phyloP scores from a whole-genome alignment of 23 red algal genomes.

The Gracilaria domingensis region DNA sequence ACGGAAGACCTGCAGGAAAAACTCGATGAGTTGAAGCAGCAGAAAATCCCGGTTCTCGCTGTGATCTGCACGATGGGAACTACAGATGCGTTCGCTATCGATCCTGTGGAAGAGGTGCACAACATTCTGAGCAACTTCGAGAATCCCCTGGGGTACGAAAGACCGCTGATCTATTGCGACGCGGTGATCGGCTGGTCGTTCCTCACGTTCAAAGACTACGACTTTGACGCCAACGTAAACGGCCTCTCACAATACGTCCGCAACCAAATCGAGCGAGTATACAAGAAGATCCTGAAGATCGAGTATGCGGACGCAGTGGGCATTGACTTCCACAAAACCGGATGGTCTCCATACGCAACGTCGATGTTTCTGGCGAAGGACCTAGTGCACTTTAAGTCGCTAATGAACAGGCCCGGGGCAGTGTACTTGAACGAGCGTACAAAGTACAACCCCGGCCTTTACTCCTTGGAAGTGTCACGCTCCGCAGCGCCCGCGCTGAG shows the following conservation, averaged over 20 bases:
- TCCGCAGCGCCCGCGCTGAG: slow-evolving; percentile 30
- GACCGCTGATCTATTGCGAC: slow-evolving; percentile 52
- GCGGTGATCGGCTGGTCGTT: slow-evolving; percentile 52
- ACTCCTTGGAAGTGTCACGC: slow-evolving; percentile 61
- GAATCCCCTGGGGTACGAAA: slow-evolving; percentile 1
- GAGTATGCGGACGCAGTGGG: slow-evolving; percentile 53
- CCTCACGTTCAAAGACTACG: slow-evolving; percentile 44
- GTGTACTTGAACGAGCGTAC: slow-evolving; percentile 56
- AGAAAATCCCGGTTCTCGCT: slow-evolving; percentile 16
- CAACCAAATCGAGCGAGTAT: slow-evolving; percentile 21
- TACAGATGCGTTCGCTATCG: slow-evolving; percentile 59
- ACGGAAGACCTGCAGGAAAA: slow-evolving; percentile 28
- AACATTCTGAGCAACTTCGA: not conserved
- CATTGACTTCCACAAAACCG: slow-evolving; percentile 66
- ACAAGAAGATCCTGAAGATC: slow-evolving; percentile 39
- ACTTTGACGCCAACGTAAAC: slow-evolving; percentile 36
- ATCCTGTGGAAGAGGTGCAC: slow-evolving; percentile 36
- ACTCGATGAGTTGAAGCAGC: not conserved
- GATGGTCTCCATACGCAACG: slow-evolving; percentile 35
- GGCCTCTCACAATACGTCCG: not conserved
- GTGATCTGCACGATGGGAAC: slow-evolving; percentile 66
- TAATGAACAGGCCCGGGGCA: slow-evolving; percentile 29
- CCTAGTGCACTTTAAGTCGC: not conserved
- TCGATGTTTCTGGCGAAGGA: slow-evolving; percentile 38
- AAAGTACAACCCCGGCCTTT: slow-evolving; percentile 53